Evolutionary conservation across 1,284 basidiomycete genomes (phyloP).

Genomic region (Ceratobasidium sp.): DNA sequence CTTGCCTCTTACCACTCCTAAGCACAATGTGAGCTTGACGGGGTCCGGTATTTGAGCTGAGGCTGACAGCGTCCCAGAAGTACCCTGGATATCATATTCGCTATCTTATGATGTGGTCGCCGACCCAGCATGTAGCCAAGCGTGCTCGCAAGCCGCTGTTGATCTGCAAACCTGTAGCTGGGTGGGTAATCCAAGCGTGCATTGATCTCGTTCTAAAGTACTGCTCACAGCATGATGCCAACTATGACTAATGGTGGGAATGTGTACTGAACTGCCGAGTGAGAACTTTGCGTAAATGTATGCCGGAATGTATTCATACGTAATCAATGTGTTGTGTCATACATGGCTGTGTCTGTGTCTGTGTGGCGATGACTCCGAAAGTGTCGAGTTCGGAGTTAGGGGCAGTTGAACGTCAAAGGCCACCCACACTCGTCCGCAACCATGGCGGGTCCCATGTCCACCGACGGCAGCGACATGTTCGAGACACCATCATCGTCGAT

Average conservation of each 20-base stretch:
- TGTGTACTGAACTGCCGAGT: background rate
- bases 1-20: too few species aligned
- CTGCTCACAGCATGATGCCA: background rate
- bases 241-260: background rate
- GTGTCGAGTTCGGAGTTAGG: conserved; percentile 29
- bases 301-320: too few species aligned
- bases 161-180: background rate
- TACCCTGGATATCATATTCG: background rate
- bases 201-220: background rate
- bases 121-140: background rate
- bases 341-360: background rate
- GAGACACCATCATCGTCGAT: conserved; percentile 33
- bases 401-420: conserved; percentile 6
- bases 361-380: too few species aligned
- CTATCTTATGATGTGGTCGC: background rate
- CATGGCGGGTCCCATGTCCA: conserved; percentile 9
- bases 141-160: background rate
- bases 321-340: background rate
- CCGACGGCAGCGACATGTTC: conserved; percentile 25
- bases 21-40: background rate
- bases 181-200: background rate
- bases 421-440: background rate
- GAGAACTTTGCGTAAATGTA: too few species aligned
- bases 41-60: background rate
- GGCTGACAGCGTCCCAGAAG: background rate